Evolutionary conservation across 169 alveolate species (phyloP).

Genomic region (Amoebophrya sp.): DNA sequence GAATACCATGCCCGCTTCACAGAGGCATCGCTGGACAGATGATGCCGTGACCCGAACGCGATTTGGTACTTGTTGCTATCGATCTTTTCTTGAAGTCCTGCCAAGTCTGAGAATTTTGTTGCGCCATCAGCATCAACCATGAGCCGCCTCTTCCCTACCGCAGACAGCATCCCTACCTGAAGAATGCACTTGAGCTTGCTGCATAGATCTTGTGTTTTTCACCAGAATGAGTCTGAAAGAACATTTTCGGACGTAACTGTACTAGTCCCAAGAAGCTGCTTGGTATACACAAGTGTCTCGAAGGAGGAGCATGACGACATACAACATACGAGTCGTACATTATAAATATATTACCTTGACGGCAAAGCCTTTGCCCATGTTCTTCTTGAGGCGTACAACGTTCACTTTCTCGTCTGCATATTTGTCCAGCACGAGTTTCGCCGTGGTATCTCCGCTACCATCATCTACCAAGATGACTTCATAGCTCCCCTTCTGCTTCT

Average conservation of each 20-base stretch:
- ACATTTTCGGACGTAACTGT: too few relatives aligned
- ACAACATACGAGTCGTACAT: too few relatives aligned
- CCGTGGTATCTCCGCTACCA: neutral
- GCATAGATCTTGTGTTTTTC: too few relatives aligned
- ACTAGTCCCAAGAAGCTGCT: too few relatives aligned
- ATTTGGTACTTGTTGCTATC: conserved; percentile 38
- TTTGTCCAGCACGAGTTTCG: neutral
- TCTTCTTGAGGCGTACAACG: neutral
- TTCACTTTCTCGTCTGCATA: neutral
- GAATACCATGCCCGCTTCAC: conserved; percentile 52
- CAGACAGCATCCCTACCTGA: neutral
- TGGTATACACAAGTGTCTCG: too few relatives aligned
- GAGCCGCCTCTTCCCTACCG: conserved; percentile 33
- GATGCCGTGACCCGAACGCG: neutral
- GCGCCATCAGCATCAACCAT: conserved; percentile 84
- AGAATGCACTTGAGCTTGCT: too few relatives aligned
- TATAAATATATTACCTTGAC: too few relatives aligned
- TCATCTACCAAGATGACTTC: neutral
- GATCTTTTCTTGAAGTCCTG: conserved; percentile 48
- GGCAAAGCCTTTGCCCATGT: neutral
- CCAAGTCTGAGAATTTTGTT: conserved; percentile 62
- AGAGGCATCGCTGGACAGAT: conserved; percentile 36
- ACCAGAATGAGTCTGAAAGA: too few relatives aligned
- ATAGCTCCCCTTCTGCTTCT: neutral
- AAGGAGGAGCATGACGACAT: too few relatives aligned